phyloP scores from a whole-genome alignment of 306 rosid genomes.

The Acacia acuminata region DNA sequence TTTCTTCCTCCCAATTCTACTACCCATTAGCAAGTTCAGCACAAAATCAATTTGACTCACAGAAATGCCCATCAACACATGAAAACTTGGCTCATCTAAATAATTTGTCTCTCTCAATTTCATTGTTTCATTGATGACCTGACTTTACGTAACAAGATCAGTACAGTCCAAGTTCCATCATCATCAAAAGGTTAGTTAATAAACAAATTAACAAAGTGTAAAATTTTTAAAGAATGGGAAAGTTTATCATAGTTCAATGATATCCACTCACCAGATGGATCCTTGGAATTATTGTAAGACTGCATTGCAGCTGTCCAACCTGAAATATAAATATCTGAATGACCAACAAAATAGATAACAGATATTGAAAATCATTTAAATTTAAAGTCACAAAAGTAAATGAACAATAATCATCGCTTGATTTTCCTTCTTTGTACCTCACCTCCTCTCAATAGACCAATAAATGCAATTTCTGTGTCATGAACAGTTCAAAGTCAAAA shows the following conservation, averaged over 20 bases:
- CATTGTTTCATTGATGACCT: constrained; percentile 17
- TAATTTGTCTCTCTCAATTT: constrained; percentile 20
- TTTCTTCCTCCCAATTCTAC: constrained; percentile 14
- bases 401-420: neutral
- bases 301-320: constrained; percentile 74
- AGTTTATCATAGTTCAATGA: constrained; percentile 27
- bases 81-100: neutral
- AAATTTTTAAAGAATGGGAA: constrained; percentile 21
- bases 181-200: neutral
- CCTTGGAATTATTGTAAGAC: constrained; percentile 47
- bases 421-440: constrained; percentile 20
- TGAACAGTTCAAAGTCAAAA: constrained; percentile 25
- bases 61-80: neutral
- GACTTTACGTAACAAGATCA: neutral
- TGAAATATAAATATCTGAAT: constrained; percentile 32
- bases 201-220: neutral
- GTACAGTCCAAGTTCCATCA: constrained; percentile 22
- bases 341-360: constrained; percentile 14
- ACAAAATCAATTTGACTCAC: constrained; percentile 10
- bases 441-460: constrained; percentile 8
- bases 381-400: constrained; percentile 11
- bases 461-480: neutral
- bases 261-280: constrained; percentile 60
- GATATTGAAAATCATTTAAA: constrained; percentile 22
- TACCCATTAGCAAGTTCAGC: neutral